Evolutionary conservation across 805 yeast species (phyloP), one percentile per base, ranked within the genome.

Genomic region (Suhomyces canberraensis): DNA sequence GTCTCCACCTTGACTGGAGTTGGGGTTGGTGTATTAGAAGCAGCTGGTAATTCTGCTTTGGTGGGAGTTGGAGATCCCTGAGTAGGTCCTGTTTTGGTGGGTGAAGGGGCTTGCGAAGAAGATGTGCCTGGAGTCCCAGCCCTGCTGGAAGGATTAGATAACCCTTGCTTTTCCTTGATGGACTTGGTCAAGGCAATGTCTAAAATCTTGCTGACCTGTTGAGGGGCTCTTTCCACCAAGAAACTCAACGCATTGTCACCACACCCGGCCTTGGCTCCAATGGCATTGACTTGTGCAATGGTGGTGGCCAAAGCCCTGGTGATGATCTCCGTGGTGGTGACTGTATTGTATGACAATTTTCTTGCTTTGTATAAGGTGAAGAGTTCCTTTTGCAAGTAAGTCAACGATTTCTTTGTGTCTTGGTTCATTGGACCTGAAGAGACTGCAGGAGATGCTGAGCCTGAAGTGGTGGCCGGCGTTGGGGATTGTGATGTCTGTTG

Each of bases 271-370:
- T 80, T 81, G 50, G 89, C 86, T 0, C 95, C 95, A 6, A 90
- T 90, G 47, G 81, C 90, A 40, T 84, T 83, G 8, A 85, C 91
- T 56, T 85, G 93, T 8, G 95, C 91, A 44, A 90, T 88, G 0
- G 96, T 91, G 68, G 90, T 84, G 3, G 96, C 96, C 47, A 90
- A 70, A 1, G 96, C 96, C 50, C 85, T 89, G 7, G 96, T 90
- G 48, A 90, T 69, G 37, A 89, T 79, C 41, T 80, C 85, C 0
- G 96, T 85, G 34, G 91, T 87, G 5, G 88, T 79, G 17, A 84
- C 89, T 26, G 87, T 85, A 40, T 84, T 87, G 41, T 81, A 77
- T 41, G 87, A 78, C 29, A 69, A 50, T 48, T 78, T 83, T 42
- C 89, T 68, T 38, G 84, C 86, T 51, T 85, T 86, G 21, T 95